Conservation (phyloP, 352 stramenopile genomes). For the Globisporangium splendens region DNA sequence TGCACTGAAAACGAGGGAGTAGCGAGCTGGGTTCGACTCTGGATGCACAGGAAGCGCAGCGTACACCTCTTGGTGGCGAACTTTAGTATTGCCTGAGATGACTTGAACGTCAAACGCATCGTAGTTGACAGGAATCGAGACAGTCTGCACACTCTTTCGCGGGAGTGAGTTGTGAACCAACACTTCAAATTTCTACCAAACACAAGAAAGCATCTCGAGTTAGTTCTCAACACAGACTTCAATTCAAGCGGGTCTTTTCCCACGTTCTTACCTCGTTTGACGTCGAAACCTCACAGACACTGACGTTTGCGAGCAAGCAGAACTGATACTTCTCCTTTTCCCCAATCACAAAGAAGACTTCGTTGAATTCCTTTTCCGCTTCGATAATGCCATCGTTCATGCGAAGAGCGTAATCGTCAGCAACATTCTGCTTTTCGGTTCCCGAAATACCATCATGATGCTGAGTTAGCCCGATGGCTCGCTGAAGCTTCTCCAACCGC, state of each 20-base stretch:
- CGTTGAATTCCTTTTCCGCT: slow-evolving; percentile 62
- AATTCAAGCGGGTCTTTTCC: too few species aligned
- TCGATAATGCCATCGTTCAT: slow-evolving; percentile 83
- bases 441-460: slow-evolving; percentile 96
- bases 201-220: slow-evolving; percentile 1
- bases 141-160: slow-evolving; percentile 49
- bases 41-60: slow-evolving; percentile 49
- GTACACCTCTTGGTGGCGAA: slow-evolving; percentile 46
- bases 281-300: slow-evolving; percentile 82
- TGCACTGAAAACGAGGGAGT: slow-evolving; percentile 63
- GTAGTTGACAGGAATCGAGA: slow-evolving; percentile 55
- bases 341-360: slow-evolving; percentile 71
- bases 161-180: slow-evolving; percentile 70
- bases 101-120: slow-evolving; percentile 35
- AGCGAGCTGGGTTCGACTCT: slow-evolving; percentile 42
- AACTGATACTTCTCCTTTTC: slow-evolving; percentile 62
- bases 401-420: slow-evolving; percentile 93
- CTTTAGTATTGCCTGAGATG: slow-evolving; percentile 29
- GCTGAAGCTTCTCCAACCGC: slow-evolving; percentile 67
- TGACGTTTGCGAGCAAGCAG: slow-evolving; percentile 88
- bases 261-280: slow-evolving; percentile 35
- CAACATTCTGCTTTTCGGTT: slow-evolving; percentile 94
- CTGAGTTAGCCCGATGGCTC: slow-evolving; percentile 90
- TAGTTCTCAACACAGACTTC: not conserved
- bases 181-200: slow-evolving; percentile 53